Evolutionary conservation across 2,329 filamentous ascomycete species (phyloP), one percentile per base, ranked within the genome.

Genomic region (Claviceps digitariae): DNA sequence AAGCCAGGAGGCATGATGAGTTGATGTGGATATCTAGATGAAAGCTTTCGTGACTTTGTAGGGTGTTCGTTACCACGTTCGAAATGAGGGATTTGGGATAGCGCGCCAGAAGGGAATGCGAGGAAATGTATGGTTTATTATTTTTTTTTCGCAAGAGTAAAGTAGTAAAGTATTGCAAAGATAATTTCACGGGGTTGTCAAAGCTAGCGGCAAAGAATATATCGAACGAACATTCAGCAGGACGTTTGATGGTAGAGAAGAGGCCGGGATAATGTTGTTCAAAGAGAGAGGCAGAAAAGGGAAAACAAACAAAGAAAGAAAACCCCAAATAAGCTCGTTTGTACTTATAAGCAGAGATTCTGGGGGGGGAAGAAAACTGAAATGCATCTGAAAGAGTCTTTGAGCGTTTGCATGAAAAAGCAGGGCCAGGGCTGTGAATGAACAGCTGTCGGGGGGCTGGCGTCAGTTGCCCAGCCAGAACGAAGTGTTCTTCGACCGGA

Each of bases 291-390:
- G 13, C 9, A 20, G 7, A n/a, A 12, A 13, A 17, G 21, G 3
- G 21, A n/a, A 40, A n/a, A 20, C 7, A 9, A 29, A n/a, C n/a
- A 10, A 21, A 41, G 17, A n/a, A 46, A 29, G 10, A 23, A 13
- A 29, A 13, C 6, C 17, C 17, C 20, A 50, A 2, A 4, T 17
- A 29, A 20, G 25, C 23, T 43, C 25, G 36, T 43, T 21, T 43
- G 36, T 12, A 29, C 23, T 40, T 40, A 21, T 40, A 38, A 55
- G 27, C n/a, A 47, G 58, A 47, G 6, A 56, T 50, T 40, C 61
- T 17, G 21, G 6, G 27, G 29, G 27, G 20, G 13, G 21, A 20
- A n/a, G 29, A 36, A 47, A 52, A 38, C 17, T 38, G 43, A 52
- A 43, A 17, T 9, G 43, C 21, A 40, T 29, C 50, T 52, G 50